Evolutionary conservation across 2,329 filamentous ascomycete species (phyloP).

Genomic region (Hymenoscyphus occultus): DNA sequence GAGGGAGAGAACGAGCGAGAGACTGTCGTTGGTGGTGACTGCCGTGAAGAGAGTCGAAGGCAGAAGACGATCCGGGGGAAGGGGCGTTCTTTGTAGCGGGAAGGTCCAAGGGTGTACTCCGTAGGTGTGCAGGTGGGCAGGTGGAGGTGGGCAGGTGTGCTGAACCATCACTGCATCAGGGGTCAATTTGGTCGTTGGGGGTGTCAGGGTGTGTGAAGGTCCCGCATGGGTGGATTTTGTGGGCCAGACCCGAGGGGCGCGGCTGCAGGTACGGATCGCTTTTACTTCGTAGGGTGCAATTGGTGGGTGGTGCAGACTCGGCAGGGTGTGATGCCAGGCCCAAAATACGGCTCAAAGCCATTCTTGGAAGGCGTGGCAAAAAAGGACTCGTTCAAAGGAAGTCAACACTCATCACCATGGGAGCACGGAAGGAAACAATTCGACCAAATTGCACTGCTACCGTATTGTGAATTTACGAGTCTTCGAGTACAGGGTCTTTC

Average conservation of each 20-base stretch:
- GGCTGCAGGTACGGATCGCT: too few relatives aligned
- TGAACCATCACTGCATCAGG: too few relatives aligned
- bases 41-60: background rate
- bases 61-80: slow-evolving; percentile 6
- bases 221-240: background rate
- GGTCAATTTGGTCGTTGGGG: too few relatives aligned
- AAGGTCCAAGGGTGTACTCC: background rate
- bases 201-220: background rate
- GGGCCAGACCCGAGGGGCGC: too few relatives aligned
- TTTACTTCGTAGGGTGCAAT: background rate
- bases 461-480: too few relatives aligned
- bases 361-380: background rate
- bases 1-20: background rate
- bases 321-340: background rate
- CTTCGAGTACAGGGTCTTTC: background rate
- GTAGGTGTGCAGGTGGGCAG: background rate
- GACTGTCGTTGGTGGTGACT: background rate
- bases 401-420: too few relatives aligned
- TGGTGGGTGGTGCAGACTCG: background rate
- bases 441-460: background rate
- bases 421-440: background rate
- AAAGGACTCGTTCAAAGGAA: background rate
- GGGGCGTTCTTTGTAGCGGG: slow-evolving; percentile 1
- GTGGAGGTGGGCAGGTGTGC: background rate
- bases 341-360: background rate